A percentile compares a stretch with the other conserved stretches of the same genome.
Evolutionary conservation across 805 yeast species (phyloP).

Genomic region (Saturnispora saitoi): DNA sequence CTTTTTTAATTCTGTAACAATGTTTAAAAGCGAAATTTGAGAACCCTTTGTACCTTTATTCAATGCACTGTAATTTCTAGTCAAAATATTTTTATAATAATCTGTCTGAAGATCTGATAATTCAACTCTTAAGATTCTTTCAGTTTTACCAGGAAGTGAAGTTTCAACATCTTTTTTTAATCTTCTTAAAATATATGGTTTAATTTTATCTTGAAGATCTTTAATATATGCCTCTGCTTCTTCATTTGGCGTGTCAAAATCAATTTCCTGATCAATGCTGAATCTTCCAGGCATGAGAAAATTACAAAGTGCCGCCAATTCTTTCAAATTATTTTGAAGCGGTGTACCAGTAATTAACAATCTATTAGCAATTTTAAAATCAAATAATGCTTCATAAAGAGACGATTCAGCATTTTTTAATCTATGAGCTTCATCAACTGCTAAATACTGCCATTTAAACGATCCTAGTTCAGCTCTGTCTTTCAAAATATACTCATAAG

Average conservation of each 20-base stretch:
- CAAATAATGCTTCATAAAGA: constrained; percentile 75
- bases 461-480: constrained; percentile 75
- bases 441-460: constrained; percentile 90
- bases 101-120: constrained; percentile 91
- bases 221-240: constrained; percentile 86
- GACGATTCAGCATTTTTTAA: constrained; percentile 91
- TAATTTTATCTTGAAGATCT: constrained; percentile 72
- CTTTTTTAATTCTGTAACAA: constrained; percentile 92
- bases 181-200: constrained; percentile 88
- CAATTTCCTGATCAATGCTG: constrained; percentile 87
- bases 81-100: constrained; percentile 86
- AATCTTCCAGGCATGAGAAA: constrained; percentile 95
- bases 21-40: constrained; percentile 80
- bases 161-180: constrained; percentile 96
- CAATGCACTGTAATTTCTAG: constrained; percentile 86
- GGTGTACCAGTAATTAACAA: constrained; percentile 97
- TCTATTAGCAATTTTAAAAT: constrained; percentile 77
- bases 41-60: constrained; percentile 73
- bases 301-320: constrained; percentile 88
- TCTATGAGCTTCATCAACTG: constrained; percentile 98
- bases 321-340: constrained; percentile 89
- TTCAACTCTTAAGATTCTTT: constrained; percentile 90
- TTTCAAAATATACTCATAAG: constrained; percentile 92
- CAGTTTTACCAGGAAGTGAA: constrained; percentile 91
- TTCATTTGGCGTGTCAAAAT: constrained; percentile 80